Evolutionary conservation across 148 eudicot species (phyloP).

Genomic region (Cornus florida): DNA sequence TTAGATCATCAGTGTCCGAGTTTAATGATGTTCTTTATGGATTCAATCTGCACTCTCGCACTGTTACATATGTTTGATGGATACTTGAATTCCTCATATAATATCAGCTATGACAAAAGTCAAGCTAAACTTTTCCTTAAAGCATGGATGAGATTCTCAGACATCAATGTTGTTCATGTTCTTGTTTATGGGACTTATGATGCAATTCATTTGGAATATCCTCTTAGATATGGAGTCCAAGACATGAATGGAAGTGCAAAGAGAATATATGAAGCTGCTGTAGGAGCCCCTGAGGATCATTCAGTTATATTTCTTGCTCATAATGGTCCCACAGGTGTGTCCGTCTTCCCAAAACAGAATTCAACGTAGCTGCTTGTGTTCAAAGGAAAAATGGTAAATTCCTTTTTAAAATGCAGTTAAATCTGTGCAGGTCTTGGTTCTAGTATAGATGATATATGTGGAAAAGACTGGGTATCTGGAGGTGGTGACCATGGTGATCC

Average conservation of each 20-base stretch:
- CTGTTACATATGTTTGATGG: too few species aligned
- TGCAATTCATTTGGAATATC: constrained; percentile 3
- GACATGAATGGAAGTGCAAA: constrained; percentile 78
- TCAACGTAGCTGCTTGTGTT: background rate
- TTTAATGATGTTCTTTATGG: too few species aligned
- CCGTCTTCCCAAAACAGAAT: background rate
- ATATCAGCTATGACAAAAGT: too few species aligned
- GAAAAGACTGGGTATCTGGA: constrained; percentile 70
- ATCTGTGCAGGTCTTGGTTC: constrained; percentile 74
- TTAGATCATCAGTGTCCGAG: too few species aligned
- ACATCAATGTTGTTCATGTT: too few species aligned
- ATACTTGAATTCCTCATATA: too few species aligned
- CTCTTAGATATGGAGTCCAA: constrained; percentile 63
- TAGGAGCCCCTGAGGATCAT: constrained; percentile 58
- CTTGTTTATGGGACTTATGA: too few species aligned
- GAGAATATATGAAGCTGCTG: constrained; percentile 59
- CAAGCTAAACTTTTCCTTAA: background rate
- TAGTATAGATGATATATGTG: constrained; percentile 77
- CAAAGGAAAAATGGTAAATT: background rate
- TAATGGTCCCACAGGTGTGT: constrained; percentile 88
- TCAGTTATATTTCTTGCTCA: constrained; percentile 76
- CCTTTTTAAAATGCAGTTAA: background rate
- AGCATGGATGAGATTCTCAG: too few species aligned
- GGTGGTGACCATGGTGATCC: constrained; percentile 97
- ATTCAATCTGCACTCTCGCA: too few species aligned